A percentile compares a stretch with the other conserved stretches of the same genome.
These are phyloP conservation scores for Lodderomyces theae DNA, from an alignment of 1,139 yeast genomes.

Conservation along the genomic window DNA sequence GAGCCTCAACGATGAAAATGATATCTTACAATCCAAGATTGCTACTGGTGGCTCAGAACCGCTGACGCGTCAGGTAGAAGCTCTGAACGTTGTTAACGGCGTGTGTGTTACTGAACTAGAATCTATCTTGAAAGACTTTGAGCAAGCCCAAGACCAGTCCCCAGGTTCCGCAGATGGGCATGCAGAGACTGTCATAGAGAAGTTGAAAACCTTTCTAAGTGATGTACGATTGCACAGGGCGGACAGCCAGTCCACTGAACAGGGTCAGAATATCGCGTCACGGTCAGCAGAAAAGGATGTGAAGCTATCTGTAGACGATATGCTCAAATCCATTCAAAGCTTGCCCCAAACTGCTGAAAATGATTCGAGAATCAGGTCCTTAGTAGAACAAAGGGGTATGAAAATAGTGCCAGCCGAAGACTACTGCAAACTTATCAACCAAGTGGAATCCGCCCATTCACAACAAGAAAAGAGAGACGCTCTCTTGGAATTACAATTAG, in stretches of 20 bases:
- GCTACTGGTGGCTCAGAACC: no score
- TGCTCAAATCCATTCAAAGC: not conserved
- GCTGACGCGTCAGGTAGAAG: no score
- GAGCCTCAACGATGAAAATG: slow-evolving; percentile 65
- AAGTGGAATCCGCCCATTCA: slow-evolving; percentile 14
- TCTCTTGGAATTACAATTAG: slow-evolving; percentile 25
- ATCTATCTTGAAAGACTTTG: slow-evolving; percentile 1
- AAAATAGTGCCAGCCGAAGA: slow-evolving; percentile 27
- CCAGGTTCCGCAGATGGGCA: not conserved
- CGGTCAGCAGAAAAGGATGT: not conserved
- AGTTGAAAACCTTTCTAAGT: not conserved
- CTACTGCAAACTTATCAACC: slow-evolving; percentile 28
- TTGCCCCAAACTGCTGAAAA: slow-evolving; percentile 1
- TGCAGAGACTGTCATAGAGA: not conserved
- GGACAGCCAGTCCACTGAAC: not conserved
- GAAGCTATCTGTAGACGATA: not conserved
- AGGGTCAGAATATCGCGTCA: not conserved
- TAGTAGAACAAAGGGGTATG: slow-evolving; percentile 27
- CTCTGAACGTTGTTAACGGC: not conserved
- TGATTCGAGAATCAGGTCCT: slow-evolving; percentile 21
- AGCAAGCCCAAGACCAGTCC: not conserved
- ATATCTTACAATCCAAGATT: slow-evolving; percentile 37
- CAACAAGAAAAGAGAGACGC: slow-evolving; percentile 34
- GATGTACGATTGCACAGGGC: not conserved
- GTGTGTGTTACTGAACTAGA: not conserved